Base-by-base conservation (phyloP, 345 rosid genomes). In the Erucastrum elatum region DNA sequence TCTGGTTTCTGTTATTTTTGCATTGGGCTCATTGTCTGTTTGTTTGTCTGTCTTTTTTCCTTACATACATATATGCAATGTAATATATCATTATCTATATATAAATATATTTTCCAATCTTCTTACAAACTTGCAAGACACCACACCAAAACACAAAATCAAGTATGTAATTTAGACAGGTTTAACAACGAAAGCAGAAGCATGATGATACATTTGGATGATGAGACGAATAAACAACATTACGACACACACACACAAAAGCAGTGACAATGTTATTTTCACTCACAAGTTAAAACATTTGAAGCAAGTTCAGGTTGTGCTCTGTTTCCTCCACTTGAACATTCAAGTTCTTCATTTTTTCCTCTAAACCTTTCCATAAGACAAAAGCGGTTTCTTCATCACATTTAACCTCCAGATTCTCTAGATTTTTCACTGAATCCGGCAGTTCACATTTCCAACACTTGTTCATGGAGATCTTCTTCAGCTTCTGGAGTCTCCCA, bases 401-500 rank as follows among this genome's bases (percentile, higher is more conserved):
- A 16, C 97, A 87, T 2, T 76, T 73, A 27, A 92, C 89, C 8
- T 67, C 55, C 56, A 90, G 51, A 29, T 77, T 9, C 72, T 72
- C 56, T 1, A 89, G 89, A 0, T 84, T 72, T 17, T 2, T 56
- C 25, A 87, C 49, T 9, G 88, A 84, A 25, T 13, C 5, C 1
- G 93, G 97, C 37, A 86, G 13, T 29, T 78, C 70, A 2, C 83
- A 82, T 15, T 1, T 4, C 4, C 70, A 63, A 80, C 93, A 89
- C 17, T 86, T 88, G 35, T 35, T 84, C 92, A 91, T 87, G 53
- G 75, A 68, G 1, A 90, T 81, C 75, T 77, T 86, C 49, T 63
- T 70, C 46, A 90, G 79, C 9, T 56, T 83, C 35, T 56, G 31
- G 78, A 93, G 39, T 5, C 79, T 81, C 11, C 88, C 89, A 0